Evolutionary conservation across 345 rosid genomes (phyloP), one percentile per base, ranked within the genome.

Genomic region (Eucalyptus tenuipes): DNA sequence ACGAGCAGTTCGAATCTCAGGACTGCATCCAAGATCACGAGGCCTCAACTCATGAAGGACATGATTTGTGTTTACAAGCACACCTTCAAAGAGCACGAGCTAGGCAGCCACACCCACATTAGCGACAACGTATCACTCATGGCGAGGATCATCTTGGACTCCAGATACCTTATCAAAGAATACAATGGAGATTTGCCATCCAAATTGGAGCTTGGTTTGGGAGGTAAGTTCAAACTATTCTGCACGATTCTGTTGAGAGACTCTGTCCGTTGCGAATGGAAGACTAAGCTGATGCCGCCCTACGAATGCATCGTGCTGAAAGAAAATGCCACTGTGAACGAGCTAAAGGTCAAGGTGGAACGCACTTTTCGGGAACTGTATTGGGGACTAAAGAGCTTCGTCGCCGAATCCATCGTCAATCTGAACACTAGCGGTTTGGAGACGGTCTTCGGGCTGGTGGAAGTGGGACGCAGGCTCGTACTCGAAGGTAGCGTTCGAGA

Each of bases 151-250:
- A 93, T 98, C 89, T 97, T 96, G 24, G 99, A 98, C 89, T 86
- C 98, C 16, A 98, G 95, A 88, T 91, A 93, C 90, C 89, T 96
- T 42, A 90, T 92, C 87, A 98, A 98, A 92, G 97, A 96, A 88
- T 96, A 94, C 87, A 42, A 33, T 11, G 91, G 88, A 64, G 92
- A 89, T 3, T 75, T 90, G 12, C 89, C 89, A 3, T 45, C 90
- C n/a, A 91, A 90, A 87, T 89, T 90, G 40, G 91, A 91, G 47
- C 57, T 84, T 33, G 91, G 91, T 17, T 42, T 88, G 27, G 93
- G 92, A 80, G 94, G 92, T 20, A 95, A 94, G 90, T 31, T 93
- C 61, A 94, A 90, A 59, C 90, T 96, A 13, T 93, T 89, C 13
- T 97, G 99, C 89, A 95, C 97, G 5, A 90, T 96, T 24, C 50